Evolutionary conservation across 2,329 filamentous ascomycete genomes (phyloP).

Genomic region (Penicillium oxalicum): DNA sequence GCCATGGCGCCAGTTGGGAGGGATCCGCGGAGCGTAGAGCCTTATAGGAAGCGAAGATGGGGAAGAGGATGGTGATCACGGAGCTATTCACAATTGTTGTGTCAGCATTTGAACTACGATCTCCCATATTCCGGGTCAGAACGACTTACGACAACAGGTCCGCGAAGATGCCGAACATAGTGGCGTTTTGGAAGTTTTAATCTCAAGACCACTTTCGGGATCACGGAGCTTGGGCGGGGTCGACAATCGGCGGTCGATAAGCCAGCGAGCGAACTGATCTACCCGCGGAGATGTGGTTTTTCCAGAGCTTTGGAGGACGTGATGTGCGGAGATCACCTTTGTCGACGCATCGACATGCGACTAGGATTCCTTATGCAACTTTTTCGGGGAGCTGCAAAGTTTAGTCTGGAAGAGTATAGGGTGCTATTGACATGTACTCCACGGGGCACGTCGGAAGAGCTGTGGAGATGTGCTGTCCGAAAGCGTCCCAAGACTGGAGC

Average conservation of each 20-base stretch:
- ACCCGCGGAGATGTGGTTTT: not conserved
- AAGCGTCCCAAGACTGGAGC: conserved; percentile 1
- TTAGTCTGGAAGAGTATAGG: no score
- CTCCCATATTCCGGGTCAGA: no score
- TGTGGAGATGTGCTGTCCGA: conserved; percentile 4
- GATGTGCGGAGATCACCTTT: no score
- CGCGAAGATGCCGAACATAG: conserved; percentile 72
- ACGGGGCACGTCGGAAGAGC: not conserved
- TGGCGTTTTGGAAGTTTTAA: conserved; percentile 10
- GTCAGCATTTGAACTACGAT: conserved; percentile 5
- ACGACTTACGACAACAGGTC: conserved; percentile 66
- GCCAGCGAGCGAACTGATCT: not conserved
- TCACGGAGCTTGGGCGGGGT: conserved; percentile 7
- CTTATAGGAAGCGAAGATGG: conserved; percentile 96
- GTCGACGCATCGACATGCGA: no score
- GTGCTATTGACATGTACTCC: no score
- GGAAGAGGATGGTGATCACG: conserved; percentile 83
- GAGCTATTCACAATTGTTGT: conserved; percentile 51
- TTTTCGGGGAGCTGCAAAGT: no score
- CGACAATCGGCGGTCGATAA: conserved; percentile 9
- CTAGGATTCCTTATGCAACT: no score
- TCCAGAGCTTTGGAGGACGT: conserved; percentile 1
- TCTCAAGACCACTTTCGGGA: not conserved
- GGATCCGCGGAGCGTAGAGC: conserved; percentile 89
- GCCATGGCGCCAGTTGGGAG: conserved; percentile 86